A percentile compares a stretch with the other conserved stretches of the same genome.
Conservation (phyloP, 441 rosid genomes). For the Bruguiera hainesii region DNA sequence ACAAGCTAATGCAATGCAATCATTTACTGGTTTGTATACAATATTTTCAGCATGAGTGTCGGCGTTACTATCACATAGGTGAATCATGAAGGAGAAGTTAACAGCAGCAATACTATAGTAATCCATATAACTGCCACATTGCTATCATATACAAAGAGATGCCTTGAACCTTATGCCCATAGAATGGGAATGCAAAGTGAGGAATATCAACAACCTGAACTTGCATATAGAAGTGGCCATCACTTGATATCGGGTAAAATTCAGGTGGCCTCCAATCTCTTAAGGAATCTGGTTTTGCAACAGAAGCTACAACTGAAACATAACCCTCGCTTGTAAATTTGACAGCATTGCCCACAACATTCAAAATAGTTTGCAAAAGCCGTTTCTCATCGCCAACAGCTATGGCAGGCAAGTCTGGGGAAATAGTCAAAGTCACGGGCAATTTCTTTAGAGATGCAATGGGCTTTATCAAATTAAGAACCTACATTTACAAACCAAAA, state of each 20-base stretch:
- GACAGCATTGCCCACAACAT: constrained; percentile 83
- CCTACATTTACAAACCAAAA: constrained; percentile 35
- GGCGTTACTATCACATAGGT: neutral
- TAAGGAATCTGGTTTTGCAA: constrained; percentile 71
- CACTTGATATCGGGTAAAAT: constrained; percentile 46
- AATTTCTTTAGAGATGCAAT: constrained; percentile 74
- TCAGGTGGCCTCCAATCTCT: constrained; percentile 73
- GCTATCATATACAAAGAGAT: constrained; percentile 1
- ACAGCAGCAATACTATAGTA: neutral
- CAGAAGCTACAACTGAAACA: constrained; percentile 58
- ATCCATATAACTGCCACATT: neutral
- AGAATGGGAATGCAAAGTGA: neutral
- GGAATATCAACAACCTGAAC: constrained; percentile 53
- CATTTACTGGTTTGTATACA: neutral
- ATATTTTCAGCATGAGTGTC: neutral
- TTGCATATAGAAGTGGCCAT: constrained; percentile 67
- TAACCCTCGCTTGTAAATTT: constrained; percentile 89
- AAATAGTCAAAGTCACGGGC: constrained; percentile 48
- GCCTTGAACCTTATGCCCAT: neutral
- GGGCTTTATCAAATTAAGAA: constrained; percentile 67
- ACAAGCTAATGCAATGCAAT: neutral
- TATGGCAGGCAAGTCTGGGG: constrained; percentile 70
- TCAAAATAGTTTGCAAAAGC: constrained; percentile 69
- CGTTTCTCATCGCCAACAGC: constrained; percentile 88
- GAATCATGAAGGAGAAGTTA: neutral